These are phyloP conservation scores for Diaporthe eres DNA, from an alignment of 2,329 filamentous ascomycete species.

Conservation along the genomic window DNA sequence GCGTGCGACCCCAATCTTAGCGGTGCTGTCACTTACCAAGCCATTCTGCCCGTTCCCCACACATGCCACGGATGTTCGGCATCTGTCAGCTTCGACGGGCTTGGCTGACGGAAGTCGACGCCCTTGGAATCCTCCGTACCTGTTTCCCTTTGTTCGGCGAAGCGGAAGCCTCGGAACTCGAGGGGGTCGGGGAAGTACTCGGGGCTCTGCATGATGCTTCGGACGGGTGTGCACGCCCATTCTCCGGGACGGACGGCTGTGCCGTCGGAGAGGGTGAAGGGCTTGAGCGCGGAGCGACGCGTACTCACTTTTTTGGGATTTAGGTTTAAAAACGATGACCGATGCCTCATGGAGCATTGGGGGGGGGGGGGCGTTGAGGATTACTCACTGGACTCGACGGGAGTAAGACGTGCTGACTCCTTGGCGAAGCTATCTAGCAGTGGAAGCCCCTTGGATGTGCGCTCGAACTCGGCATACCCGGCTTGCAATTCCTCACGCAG, in stretches of 20 bases:
- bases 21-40: not conserved
- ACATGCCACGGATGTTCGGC: not conserved
- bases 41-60: not conserved
- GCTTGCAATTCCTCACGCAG: not conserved
- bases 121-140: too few species aligned
- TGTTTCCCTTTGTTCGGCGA: not conserved
- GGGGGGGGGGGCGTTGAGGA: too few species aligned
- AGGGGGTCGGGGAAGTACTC: too few species aligned
- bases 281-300: not conserved
- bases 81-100: not conserved
- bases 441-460: constrained; percentile 34
- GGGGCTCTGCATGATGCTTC: too few species aligned
- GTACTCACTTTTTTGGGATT: not conserved
- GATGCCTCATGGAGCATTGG: too few species aligned
- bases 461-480: not conserved
- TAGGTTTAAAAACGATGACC: too few species aligned
- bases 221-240: not conserved
- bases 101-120: too few species aligned
- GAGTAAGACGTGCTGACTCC: constrained; percentile 45
- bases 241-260: not conserved
- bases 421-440: constrained; percentile 49
- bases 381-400: constrained; percentile 26
- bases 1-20: too few species aligned
- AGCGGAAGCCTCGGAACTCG: not conserved
- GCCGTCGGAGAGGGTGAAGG: not conserved